Evolutionary conservation across 78 protist genomes (phyloP).

Genomic region (Chrysochromulina parva): DNA sequence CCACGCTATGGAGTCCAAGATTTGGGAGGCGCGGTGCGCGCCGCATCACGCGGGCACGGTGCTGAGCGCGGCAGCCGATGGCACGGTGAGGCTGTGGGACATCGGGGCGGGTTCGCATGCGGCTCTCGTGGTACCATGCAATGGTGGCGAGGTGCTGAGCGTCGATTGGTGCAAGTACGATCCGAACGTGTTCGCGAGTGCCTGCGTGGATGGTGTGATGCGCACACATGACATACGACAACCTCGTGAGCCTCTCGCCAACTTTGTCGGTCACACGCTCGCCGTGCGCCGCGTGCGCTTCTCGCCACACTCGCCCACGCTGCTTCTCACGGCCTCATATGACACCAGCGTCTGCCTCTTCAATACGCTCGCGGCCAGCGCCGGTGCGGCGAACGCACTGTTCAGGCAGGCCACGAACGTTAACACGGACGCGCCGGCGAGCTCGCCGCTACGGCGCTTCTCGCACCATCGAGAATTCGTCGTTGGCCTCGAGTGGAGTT

Average conservation of each 20-base stretch:
- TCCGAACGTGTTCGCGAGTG: slow-evolving; percentile 63
- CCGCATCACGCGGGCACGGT: slow-evolving; percentile 40
- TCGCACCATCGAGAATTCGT: not conserved
- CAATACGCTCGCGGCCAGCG: not conserved
- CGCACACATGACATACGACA: slow-evolving; percentile 74
- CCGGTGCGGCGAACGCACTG: not conserved
- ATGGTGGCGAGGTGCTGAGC: not conserved
- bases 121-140: too few species aligned
- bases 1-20: too few species aligned
- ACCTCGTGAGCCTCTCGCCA: slow-evolving; percentile 47
- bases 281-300: slow-evolving; percentile 22
- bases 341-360: slow-evolving; percentile 60
- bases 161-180: slow-evolving; percentile 65
- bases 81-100: slow-evolving; percentile 71
- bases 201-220: slow-evolving; percentile 71
- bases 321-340: not conserved
- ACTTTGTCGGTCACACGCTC: slow-evolving; percentile 9
- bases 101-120: not conserved
- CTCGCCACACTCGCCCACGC: not conserved
- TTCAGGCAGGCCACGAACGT: too few species aligned
- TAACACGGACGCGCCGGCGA: too few species aligned
- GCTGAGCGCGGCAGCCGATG: slow-evolving; percentile 77
- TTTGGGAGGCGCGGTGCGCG: not conserved
- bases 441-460: not conserved
- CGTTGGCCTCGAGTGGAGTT: not conserved